Base-by-base conservation (phyloP, 1,139 yeast species). In the Pichia sp. region DNA sequence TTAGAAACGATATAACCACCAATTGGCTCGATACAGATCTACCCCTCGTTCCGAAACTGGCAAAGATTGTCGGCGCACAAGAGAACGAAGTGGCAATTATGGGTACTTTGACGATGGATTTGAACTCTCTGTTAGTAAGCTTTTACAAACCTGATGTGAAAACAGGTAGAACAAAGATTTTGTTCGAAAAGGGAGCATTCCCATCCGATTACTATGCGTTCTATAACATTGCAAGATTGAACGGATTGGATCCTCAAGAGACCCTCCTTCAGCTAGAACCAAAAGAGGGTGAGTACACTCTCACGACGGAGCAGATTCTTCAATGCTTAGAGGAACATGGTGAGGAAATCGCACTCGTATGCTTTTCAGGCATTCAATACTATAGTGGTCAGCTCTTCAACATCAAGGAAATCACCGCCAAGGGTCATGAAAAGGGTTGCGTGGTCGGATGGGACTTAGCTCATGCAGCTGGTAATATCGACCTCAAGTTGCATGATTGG, bases 391-490 rank as follows among this genome's bases (percentile, higher is more conserved):
- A 88, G 57, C 65, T 66, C 24, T 87, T 88, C 53, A 84, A 85
- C 33, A 83, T 88, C 28, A 66, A 65, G 34, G 57, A 56, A 13
- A 85, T 88, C 47, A 87, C 96, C 3, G 53, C 54, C 14, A 64
- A 64, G 33, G 86, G 79, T 6, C 75, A 78, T 40, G 47, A 52
- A 7, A 60, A 48, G 47, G 78, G 76, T 1, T 69, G 83, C 26
- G 53, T 69, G 3, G 91, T 86, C 8, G 96, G 96, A 1, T 88
- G 96, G 96, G 97, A 88, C 56, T 67, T 88, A 49, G 97, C 97
- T 1, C 97, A 88, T 56, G 96, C 94, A 1, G 93, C 69, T 1
- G 97, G 96, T 2, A 88, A 88, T 55, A 91, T 85, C 1, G 79
- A 77, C 1, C 59, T 88, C 37, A 51, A 69, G 34, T 62, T 88